phyloP scores from a whole-genome alignment of 1,284 basidiomycete genomes.

The Calocybe gambosa region DNA sequence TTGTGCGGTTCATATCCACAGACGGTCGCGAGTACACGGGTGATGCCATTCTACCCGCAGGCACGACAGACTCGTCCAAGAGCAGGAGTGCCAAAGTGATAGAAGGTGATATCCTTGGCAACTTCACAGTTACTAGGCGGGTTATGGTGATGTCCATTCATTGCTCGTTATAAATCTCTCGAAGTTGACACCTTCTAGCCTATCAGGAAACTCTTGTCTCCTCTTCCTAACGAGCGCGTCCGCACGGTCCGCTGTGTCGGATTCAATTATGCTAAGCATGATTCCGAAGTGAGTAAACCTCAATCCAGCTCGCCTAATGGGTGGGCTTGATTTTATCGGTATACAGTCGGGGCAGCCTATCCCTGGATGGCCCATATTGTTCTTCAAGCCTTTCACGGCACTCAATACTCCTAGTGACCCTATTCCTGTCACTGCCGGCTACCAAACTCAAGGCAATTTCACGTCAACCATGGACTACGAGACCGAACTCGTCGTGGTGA shows the following conservation, averaged over 20 bases:
- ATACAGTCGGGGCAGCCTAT: slow-evolving; percentile 20
- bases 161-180: not conserved
- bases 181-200: slow-evolving; percentile 17
- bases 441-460: slow-evolving; percentile 37
- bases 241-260: slow-evolving; percentile 33
- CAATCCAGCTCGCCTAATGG: not conserved
- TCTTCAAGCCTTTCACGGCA: slow-evolving; percentile 37
- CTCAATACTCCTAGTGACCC: slow-evolving; percentile 32
- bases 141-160: slow-evolving; percentile 22
- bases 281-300: slow-evolving; percentile 23
- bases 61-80: slow-evolving; percentile 29
- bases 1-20: slow-evolving; percentile 36
- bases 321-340: not conserved
- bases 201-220: slow-evolving; percentile 30
- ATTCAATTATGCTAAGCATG: slow-evolving; percentile 34
- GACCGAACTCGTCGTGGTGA: slow-evolving; percentile 38
- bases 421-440: slow-evolving; percentile 32
- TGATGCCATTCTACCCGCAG: slow-evolving; percentile 30
- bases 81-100: slow-evolving; percentile 31
- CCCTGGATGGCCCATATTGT: slow-evolving; percentile 30
- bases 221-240: slow-evolving; percentile 28
- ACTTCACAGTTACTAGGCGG: slow-evolving; percentile 32
- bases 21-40: slow-evolving; percentile 33
- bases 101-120: slow-evolving; percentile 31
- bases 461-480: slow-evolving; percentile 38